Conservation (phyloP, 139 green algal species). For the Coccomyxa sp. region DNA sequence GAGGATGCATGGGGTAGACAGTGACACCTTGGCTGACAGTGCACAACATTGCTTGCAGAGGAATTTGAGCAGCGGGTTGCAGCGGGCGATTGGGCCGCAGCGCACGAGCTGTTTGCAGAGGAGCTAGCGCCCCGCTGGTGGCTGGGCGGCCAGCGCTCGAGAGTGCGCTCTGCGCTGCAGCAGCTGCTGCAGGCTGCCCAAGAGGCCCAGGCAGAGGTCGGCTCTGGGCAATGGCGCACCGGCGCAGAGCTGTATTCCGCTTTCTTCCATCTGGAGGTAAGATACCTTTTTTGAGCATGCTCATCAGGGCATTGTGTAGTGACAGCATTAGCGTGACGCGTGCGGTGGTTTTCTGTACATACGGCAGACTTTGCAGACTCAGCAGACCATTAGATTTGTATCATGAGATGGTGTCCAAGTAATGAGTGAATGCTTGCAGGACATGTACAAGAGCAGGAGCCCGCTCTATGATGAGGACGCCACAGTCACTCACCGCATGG, state of each 20-base stretch:
- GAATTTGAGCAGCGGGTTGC: slow-evolving; percentile 28
- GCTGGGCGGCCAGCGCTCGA: slow-evolving; percentile 8
- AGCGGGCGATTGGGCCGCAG: slow-evolving; percentile 24
- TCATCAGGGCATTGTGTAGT: no score
- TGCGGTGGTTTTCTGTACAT: no score
- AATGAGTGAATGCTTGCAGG: no score
- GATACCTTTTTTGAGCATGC: not conserved
- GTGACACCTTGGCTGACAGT: not conserved
- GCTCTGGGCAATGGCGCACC: slow-evolving; percentile 14
- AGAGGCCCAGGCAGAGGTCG: slow-evolving; percentile 12
- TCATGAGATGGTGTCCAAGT: no score
- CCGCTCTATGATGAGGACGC: no score
- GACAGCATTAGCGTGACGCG: no score
- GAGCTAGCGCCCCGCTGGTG: slow-evolving; percentile 35
- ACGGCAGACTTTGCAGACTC: no score
- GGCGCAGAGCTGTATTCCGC: slow-evolving; percentile 30
- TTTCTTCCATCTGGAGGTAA: slow-evolving; percentile 24
- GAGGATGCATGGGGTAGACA: no score
- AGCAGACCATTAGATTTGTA: no score
- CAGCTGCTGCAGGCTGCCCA: slow-evolving; percentile 16
- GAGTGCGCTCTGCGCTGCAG: slow-evolving; percentile 2
- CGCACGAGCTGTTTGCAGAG: slow-evolving; percentile 36
- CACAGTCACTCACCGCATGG: no score
- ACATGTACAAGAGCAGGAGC: no score
- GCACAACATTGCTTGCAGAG: not conserved